Evolutionary conservation across 2,329 filamentous ascomycete species (phyloP).

Genomic region (Hypoxylon sp.): DNA sequence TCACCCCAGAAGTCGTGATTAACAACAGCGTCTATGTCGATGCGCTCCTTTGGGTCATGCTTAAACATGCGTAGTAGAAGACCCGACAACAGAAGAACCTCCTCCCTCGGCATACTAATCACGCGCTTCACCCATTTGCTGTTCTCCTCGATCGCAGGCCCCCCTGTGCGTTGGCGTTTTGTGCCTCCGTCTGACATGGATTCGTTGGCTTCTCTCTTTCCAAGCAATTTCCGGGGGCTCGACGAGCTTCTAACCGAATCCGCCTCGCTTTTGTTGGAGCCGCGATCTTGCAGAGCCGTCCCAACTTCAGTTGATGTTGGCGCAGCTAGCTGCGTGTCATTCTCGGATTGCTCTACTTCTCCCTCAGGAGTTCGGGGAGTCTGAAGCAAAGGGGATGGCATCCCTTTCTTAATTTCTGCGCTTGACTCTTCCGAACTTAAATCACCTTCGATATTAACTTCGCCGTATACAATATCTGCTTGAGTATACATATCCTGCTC

Average conservation of each 20-base stretch:
- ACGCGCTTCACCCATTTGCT: slow-evolving; percentile 5
- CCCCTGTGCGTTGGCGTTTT: slow-evolving; percentile 12
- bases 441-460: not conserved
- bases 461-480: not conserved
- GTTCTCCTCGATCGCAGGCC: not conserved
- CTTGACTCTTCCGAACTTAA: not conserved
- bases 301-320: not conserved
- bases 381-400: not conserved
- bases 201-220: not conserved
- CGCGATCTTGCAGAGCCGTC: not conserved
- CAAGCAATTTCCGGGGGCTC: not conserved
- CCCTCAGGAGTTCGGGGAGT: not conserved
- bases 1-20: slow-evolving; percentile 30
- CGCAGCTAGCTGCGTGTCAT: not conserved
- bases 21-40: slow-evolving; percentile 24
- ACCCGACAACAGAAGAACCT: slow-evolving; percentile 27
- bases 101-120: slow-evolving; percentile 19
- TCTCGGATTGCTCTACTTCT: not conserved
- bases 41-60: slow-evolving; percentile 24
- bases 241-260: not conserved
- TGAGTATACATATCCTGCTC: not conserved
- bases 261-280: not conserved
- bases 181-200: not conserved
- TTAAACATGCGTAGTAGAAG: slow-evolving; percentile 30
- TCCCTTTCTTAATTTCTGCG: not conserved